Conservation (phyloP, 2,329 filamentous ascomycete genomes). For the Pseudonectria foliicola region DNA sequence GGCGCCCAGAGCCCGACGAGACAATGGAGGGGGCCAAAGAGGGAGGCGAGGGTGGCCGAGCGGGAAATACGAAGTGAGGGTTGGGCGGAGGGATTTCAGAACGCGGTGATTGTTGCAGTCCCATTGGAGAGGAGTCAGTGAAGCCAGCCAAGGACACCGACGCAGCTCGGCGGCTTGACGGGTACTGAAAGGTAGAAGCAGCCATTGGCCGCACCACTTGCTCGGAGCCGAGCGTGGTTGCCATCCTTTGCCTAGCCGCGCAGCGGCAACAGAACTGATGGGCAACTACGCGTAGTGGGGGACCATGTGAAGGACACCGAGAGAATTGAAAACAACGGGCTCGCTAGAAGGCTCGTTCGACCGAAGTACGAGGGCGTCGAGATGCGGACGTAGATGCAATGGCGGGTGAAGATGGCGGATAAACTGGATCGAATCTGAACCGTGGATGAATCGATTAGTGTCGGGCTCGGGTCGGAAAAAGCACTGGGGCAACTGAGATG, state of each 20-base stretch:
- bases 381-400: constrained; percentile 2
- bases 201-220: constrained; percentile 25
- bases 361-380: constrained; percentile 3
- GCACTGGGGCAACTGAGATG: neutral
- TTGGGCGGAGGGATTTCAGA: constrained; percentile 44
- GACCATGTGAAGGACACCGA: constrained; percentile 32
- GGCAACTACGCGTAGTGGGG: constrained; percentile 29
- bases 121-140: constrained; percentile 11
- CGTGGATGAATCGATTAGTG: too few species aligned
- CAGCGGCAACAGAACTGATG: constrained; percentile 40
- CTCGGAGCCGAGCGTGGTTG: constrained; percentile 33
- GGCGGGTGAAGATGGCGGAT: neutral
- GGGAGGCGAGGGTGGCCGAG: constrained; percentile 36
- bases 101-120: constrained; percentile 5
- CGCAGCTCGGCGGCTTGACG: constrained; percentile 17
- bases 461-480: neutral
- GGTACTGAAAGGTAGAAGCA: constrained; percentile 17
- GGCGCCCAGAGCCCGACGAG: constrained; percentile 31
- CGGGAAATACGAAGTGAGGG: constrained; percentile 58
- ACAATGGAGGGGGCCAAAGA: constrained; percentile 29
- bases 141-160: constrained; percentile 10
- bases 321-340: constrained; percentile 3
- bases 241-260: constrained; percentile 40
- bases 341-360: constrained; percentile 6
- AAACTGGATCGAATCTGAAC: neutral